These are phyloP conservation scores for Macaranga tanarius DNA, from an alignment of 441 rosid genomes.

Conservation along the genomic window DNA sequence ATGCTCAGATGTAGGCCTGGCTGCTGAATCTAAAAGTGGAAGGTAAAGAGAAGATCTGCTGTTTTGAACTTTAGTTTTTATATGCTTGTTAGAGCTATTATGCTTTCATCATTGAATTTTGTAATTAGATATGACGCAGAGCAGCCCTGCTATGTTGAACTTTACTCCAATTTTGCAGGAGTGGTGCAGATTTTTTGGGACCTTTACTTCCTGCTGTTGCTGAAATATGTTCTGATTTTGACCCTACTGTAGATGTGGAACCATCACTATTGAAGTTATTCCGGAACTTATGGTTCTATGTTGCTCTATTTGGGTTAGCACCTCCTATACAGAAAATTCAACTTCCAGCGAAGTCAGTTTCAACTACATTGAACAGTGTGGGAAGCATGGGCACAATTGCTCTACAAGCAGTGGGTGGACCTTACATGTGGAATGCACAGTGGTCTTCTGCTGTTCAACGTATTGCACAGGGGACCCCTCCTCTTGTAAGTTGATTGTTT, in stretches of 20 bases:
- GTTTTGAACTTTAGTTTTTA: conserved; percentile 17
- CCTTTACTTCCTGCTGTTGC: conserved; percentile 98
- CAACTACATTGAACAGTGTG: conserved; percentile 63
- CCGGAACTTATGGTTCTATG: conserved; percentile 97
- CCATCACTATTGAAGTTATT: conserved; percentile 94
- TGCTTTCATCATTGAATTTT: conserved; percentile 17
- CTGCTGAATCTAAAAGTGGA: conserved; percentile 96
- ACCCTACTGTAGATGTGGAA: conserved; percentile 79
- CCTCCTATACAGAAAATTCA: conserved; percentile 80
- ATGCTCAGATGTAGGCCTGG: conserved; percentile 98
- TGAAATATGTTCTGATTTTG: conserved; percentile 95
- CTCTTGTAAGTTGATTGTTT: conserved; percentile 73
- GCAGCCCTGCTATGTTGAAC: neutral
- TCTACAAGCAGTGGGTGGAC: conserved; percentile 95
- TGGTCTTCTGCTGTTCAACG: conserved; percentile 91
- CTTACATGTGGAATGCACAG: conserved; percentile 85
- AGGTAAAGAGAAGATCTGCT: conserved; percentile 46
- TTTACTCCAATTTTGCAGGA: conserved; percentile 49
- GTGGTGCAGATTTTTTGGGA: conserved; percentile 97
- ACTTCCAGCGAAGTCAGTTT: conserved; percentile 60
- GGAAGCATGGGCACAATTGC: conserved; percentile 74
- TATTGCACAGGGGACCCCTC: conserved; percentile 98
- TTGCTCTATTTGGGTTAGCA: conserved; percentile 97
- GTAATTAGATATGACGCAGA: conserved; percentile 16
- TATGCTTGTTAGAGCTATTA: conserved; percentile 11